Base-by-base conservation (phyloP, 2,329 filamentous ascomycete species). In the Hypoxylon sp. region DNA sequence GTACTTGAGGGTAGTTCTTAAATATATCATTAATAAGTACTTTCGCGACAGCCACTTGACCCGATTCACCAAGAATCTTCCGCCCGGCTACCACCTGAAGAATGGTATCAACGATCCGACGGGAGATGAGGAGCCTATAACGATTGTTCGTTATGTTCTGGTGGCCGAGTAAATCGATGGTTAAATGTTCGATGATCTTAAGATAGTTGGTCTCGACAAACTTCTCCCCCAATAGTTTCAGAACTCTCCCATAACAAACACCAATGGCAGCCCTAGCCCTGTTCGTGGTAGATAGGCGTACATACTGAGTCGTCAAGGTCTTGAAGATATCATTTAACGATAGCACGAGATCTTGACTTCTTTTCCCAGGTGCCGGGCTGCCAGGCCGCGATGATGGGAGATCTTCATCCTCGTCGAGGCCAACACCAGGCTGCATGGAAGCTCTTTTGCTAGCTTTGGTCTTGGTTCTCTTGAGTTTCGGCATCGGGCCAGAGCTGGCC, bases 1-100 rank as follows among this genome's bases (percentile, higher is more conserved):
- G 74, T 4, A 88, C 87, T 69, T 96, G 91, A 0, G 94, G 93
- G 62, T 96, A 97, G 68, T 97, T 94, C 69, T 96, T 97, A 37
- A 99, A 78, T 34, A 97, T 80, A 50, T 91, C 87, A 68, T 96
- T 96, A 66, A 97, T 84, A 43, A 99, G 74, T 55, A 84, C 83
- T 63, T 86, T 90, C 5, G 91, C 90, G 19, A 90, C 91, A 61
- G 88, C 86, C 51, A 93, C 78, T 66, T 97, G 93, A 5, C 91
- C 92, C 9, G 89, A 90, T 70, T 99, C 93, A 8, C 91, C 91
- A 2, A 99, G 78, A 62, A 97, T 88, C 60, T 87, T 84, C 50
- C 82, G 81, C 6, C 91, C 91, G 57, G 97, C 81, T 5, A 94
- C 84, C 51, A 92, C 88, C 64, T 96, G 90, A 7, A 99, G 76